Conservation (phyloP, 805 yeast species). For the Cyberlindnera maritima region DNA sequence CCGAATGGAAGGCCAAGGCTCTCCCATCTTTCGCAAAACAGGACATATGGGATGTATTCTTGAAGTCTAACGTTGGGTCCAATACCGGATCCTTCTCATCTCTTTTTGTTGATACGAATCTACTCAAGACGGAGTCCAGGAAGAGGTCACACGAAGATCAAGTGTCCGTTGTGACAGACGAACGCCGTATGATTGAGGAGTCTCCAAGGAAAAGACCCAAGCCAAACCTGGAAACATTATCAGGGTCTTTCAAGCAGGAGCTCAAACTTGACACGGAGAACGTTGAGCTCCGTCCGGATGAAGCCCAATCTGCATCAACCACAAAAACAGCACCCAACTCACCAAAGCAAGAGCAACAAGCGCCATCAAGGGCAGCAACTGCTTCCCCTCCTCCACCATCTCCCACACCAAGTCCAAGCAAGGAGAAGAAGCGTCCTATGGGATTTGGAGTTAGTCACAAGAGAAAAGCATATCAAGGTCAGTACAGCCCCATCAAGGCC, state of each 20-base stretch:
- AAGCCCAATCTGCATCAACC: not conserved
- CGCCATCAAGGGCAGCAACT: not conserved
- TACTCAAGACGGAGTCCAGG: not conserved
- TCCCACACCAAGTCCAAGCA: slow-evolving; percentile 8
- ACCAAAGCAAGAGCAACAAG: not conserved
- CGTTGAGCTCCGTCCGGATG: not conserved
- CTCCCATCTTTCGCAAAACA: slow-evolving; percentile 11
- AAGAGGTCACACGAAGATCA: slow-evolving; percentile 4
- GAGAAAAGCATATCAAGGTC: slow-evolving; percentile 19
- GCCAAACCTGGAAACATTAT: slow-evolving; percentile 12
- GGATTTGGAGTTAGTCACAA: slow-evolving; percentile 26
- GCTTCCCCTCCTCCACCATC: not conserved
- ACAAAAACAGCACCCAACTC: not conserved
- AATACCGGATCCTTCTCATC: slow-evolving; percentile 18
- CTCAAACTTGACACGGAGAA: slow-evolving; percentile 6
- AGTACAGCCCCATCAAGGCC: slow-evolving; percentile 26
- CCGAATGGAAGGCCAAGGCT: slow-evolving; percentile 18
- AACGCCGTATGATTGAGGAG: slow-evolving; percentile 2
- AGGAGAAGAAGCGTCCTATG: slow-evolving; percentile 8
- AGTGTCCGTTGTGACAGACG: slow-evolving; percentile 1
- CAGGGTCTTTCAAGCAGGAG: slow-evolving; percentile 18
- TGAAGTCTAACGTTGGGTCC: slow-evolving; percentile 10
- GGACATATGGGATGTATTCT: slow-evolving; percentile 25
- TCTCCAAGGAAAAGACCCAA: slow-evolving; percentile 7
- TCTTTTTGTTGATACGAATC: slow-evolving; percentile 10